Percentiles rank a stretch among this genome's conserved stretches.
These are phyloP conservation scores for Guillardia theta DNA, from an alignment of 78 protist genomes.

Conservation along the genomic window DNA sequence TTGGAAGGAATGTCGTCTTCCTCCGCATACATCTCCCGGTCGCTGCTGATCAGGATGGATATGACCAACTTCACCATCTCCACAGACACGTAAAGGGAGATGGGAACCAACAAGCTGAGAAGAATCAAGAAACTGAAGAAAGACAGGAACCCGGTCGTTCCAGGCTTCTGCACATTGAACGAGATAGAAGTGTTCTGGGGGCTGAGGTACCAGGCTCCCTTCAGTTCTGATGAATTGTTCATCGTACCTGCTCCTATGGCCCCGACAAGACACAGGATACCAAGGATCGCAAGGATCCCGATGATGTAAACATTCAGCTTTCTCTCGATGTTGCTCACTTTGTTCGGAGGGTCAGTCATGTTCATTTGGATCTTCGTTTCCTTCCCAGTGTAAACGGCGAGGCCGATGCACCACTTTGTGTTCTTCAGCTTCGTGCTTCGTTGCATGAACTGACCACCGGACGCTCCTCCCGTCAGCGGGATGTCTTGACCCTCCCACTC, in stretches of 20 bases:
- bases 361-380: slow-evolving; percentile 13
- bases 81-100: neutral
- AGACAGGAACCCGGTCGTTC: neutral
- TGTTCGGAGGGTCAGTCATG: slow-evolving; percentile 31
- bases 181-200: too few species aligned
- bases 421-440: slow-evolving; percentile 1
- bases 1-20: neutral
- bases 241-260: too few species aligned
- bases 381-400: slow-evolving; percentile 16
- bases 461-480: neutral
- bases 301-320: neutral
- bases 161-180: too few species aligned
- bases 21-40: neutral
- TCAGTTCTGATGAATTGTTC: too few species aligned
- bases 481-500: neutral
- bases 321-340: neutral
- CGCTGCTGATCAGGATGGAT: neutral
- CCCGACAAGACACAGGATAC: neutral
- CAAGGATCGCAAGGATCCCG: neutral
- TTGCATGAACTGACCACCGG: neutral
- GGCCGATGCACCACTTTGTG: slow-evolving; percentile 4
- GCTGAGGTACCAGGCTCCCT: neutral
- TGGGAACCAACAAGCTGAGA: neutral
- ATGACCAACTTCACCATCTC: neutral
- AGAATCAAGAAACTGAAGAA: neutral